These are phyloP conservation scores for Arthroderma uncinatum DNA, from an alignment of 2,329 filamentous ascomycete genomes.

Conservation along the genomic window DNA sequence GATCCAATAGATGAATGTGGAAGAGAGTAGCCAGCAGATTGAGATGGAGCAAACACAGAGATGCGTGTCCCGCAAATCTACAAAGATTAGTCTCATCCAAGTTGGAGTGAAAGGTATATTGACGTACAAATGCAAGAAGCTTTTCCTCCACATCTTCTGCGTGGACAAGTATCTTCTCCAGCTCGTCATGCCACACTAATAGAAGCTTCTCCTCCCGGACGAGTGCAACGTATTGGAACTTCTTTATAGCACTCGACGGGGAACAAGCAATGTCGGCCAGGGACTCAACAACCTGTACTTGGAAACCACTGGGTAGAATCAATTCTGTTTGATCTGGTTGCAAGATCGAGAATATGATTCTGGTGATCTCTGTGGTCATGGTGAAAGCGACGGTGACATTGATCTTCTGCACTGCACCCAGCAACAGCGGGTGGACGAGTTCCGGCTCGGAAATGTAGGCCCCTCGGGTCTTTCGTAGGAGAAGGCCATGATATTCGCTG, in stretches of 20 bases:
- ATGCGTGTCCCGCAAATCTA: conserved; percentile 16
- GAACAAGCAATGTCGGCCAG: conserved; percentile 31
- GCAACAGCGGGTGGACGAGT: conserved; percentile 28
- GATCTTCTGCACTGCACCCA: conserved; percentile 36
- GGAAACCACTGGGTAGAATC: conserved; percentile 32
- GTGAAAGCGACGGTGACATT: conserved; percentile 41
- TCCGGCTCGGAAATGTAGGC: conserved; percentile 35
- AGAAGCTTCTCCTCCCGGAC: conserved; percentile 33
- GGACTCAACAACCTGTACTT: conserved; percentile 38
- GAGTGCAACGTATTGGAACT: conserved; percentile 37
- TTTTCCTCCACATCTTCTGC: conserved; percentile 20
- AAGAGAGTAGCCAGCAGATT: conserved; percentile 4
- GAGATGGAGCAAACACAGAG: conserved; percentile 12
- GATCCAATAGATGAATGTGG: conserved; percentile 15
- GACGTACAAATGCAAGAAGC: conserved; percentile 16
- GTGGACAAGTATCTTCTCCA: conserved; percentile 32
- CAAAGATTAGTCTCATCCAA: not conserved
- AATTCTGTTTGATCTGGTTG: conserved; percentile 35
- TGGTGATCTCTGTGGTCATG: conserved; percentile 40
- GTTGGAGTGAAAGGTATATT: not conserved
- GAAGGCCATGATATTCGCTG: conserved; percentile 24
- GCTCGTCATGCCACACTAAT: conserved; percentile 36
- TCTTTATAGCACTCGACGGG: conserved; percentile 31
- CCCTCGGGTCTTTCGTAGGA: conserved; percentile 32
- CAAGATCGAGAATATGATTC: conserved; percentile 36